Conservation (phyloP, 2,329 filamentous ascomycete genomes). For the Cladophialophora bantiana region DNA sequence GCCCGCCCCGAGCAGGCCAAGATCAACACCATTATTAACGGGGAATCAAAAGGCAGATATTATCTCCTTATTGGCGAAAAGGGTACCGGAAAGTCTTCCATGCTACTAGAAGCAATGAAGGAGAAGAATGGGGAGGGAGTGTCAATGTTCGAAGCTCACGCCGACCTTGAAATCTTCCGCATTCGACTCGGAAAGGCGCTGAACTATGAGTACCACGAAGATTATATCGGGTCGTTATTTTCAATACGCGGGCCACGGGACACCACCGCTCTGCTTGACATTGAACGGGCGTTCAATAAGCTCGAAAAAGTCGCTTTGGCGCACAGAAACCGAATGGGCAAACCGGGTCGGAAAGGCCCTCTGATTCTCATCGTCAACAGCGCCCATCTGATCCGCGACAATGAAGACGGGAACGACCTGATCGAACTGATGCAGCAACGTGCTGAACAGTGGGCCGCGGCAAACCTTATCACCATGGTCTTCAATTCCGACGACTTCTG, state of each 20-base stretch:
- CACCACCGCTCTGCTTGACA: conserved; percentile 89
- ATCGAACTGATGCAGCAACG: conserved; percentile 94
- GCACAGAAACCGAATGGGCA: conserved; percentile 56
- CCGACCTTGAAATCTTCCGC: conserved; percentile 92
- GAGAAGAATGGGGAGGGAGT: conserved; percentile 88
- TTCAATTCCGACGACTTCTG: conserved; percentile 99
- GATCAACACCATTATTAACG: conserved; percentile 83
- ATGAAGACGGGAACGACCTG: conserved; percentile 90
- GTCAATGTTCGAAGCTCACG: conserved; percentile 95
- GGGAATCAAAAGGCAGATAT: conserved; percentile 79
- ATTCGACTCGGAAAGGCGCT: conserved; percentile 90
- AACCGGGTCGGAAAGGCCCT: conserved; percentile 59
- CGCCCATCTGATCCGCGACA: conserved; percentile 86
- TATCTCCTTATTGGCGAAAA: conserved; percentile 93
- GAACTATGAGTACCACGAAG: conserved; percentile 96
- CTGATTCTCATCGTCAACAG: conserved; percentile 95
- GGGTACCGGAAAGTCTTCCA: conserved; percentile 93
- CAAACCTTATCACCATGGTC: conserved; percentile 84
- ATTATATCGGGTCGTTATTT: conserved; percentile 91
- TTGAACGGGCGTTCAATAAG: conserved; percentile 97
- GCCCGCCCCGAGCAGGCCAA: conserved; percentile 78
- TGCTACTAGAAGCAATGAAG: conserved; percentile 94
- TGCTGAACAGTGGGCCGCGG: conserved; percentile 94
- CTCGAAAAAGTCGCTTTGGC: conserved; percentile 88
- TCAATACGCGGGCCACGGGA: conserved; percentile 92